These are phyloP conservation scores for Apiospora saccharicola DNA, from an alignment of 2,329 filamentous ascomycete species.

Conservation along the genomic window DNA sequence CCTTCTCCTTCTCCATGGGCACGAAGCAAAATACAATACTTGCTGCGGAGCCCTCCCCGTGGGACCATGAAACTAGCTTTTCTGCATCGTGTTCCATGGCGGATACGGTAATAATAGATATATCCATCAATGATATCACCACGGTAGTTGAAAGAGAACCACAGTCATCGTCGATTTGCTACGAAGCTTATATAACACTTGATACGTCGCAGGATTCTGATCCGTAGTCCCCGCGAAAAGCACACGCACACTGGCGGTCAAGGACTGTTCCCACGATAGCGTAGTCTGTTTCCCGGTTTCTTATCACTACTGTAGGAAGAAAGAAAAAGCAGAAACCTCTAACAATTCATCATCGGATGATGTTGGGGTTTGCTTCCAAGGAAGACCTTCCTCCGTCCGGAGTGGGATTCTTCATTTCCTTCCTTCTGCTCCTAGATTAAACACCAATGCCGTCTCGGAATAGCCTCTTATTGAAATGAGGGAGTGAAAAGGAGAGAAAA, in stretches of 20 bases:
- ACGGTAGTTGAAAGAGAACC: neutral
- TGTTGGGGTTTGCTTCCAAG: neutral
- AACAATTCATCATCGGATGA: too few species aligned
- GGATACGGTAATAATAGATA: neutral
- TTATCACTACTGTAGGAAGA: neutral
- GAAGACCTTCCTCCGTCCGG: neutral
- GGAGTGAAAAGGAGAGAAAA: neutral
- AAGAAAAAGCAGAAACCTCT: neutral
- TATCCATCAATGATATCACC: neutral
- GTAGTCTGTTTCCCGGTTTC: neutral
- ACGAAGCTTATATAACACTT: neutral
- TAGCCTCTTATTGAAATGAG: neutral
- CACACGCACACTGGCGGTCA: neutral
- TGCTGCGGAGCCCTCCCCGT: neutral
- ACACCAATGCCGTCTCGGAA: neutral
- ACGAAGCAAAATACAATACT: neutral
- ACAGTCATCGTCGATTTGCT: neutral
- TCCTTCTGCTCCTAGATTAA: neutral
- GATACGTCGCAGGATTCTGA: neutral
- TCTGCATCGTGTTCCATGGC: neutral
- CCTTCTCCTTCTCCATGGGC: neutral
- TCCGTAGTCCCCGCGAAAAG: neutral
- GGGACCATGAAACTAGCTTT: constrained; percentile 9
- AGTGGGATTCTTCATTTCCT: neutral
- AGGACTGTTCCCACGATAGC: neutral